Percentiles rank a stretch among this genome's conserved stretches.
These are phyloP conservation scores for Brassica cretica DNA, from an alignment of 345 rosid genomes.

Conservation along the genomic window DNA sequence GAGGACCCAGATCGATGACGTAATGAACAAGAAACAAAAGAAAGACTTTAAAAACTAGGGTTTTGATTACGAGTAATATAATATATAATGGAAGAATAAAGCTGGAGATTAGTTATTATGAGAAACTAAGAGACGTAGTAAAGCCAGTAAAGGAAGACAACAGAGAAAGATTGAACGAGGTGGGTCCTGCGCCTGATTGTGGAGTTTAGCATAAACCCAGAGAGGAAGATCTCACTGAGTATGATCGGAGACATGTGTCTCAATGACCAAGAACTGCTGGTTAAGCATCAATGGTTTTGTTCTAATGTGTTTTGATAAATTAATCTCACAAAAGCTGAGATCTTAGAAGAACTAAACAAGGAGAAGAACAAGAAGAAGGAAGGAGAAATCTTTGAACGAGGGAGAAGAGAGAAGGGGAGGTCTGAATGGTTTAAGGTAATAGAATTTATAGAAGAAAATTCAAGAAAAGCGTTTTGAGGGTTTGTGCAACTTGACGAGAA, in stretches of 20 bases:
- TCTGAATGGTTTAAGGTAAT: constrained; percentile 4
- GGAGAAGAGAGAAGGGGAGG: constrained; percentile 6
- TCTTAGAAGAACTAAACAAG: constrained; percentile 3
- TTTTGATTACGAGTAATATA: constrained; percentile 5
- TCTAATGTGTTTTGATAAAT: background rate
- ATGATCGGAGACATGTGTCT: constrained; percentile 96
- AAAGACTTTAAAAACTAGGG: background rate
- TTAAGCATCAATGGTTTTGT: constrained; percentile 64
- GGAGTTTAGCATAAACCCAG: constrained; percentile 85
- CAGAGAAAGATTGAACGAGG: constrained; percentile 99
- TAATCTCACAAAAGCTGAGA: background rate
- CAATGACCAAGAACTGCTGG: constrained; percentile 68
- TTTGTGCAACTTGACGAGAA: constrained; percentile 37
- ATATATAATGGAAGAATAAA: constrained; percentile 2
- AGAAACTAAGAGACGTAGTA: constrained; percentile 88
- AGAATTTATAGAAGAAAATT: constrained; percentile 51
- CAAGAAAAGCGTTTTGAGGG: constrained; percentile 28
- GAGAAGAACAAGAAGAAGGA: constrained; percentile 12
- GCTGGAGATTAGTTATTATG: background rate
- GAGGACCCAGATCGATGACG: constrained; percentile 46
- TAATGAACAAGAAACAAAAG: constrained; percentile 7
- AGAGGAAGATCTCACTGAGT: constrained; percentile 74
- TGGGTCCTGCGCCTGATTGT: constrained; percentile 87
- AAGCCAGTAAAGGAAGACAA: constrained; percentile 97
- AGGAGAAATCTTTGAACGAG: background rate